phyloP scores from a whole-genome alignment of 305 asterid species.

The Plantago lanceolata region DNA sequence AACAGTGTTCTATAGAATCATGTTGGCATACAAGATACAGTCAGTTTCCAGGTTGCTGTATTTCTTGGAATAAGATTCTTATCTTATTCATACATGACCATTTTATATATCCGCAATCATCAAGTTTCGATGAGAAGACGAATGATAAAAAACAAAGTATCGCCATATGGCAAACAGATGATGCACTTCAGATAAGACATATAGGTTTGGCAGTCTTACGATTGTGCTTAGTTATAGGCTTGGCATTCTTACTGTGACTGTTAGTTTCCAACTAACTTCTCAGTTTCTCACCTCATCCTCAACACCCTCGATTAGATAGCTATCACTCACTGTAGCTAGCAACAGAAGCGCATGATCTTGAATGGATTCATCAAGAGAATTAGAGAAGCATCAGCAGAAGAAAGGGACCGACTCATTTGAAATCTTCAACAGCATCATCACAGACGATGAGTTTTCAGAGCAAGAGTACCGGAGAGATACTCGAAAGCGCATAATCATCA shows the following conservation, averaged over 20 bases:
- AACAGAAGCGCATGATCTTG: background rate
- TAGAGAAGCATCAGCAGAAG: slow-evolving; percentile 3
- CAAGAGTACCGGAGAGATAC: slow-evolving; percentile 28
- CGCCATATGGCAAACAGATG: too few relatives aligned
- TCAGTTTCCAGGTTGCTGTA: too few relatives aligned
- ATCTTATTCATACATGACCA: too few relatives aligned
- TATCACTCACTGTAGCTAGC: background rate
- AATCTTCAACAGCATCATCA: slow-evolving; percentile 23
- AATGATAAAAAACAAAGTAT: too few relatives aligned
- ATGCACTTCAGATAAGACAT: too few relatives aligned
- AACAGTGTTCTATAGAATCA: too few relatives aligned
- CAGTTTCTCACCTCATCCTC: background rate
- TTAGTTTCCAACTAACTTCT: background rate
- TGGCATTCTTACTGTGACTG: too few relatives aligned
- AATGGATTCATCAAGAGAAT: slow-evolving; percentile 22
- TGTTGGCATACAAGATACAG: background rate
- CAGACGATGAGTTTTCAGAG: slow-evolving; percentile 21
- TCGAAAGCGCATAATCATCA: slow-evolving; percentile 29
- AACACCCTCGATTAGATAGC: background rate
- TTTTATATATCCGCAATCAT: too few relatives aligned
- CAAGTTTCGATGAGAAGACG: too few relatives aligned
- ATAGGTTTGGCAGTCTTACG: too few relatives aligned
- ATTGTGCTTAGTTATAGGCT: too few relatives aligned
- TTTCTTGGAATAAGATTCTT: too few relatives aligned
- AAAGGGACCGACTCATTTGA: slow-evolving; percentile 12